A percentile compares a stretch with the other conserved stretches of the same genome.
Conservation (phyloP, 2,329 filamentous ascomycete species). For the Hymenoscyphus infarciens region DNA sequence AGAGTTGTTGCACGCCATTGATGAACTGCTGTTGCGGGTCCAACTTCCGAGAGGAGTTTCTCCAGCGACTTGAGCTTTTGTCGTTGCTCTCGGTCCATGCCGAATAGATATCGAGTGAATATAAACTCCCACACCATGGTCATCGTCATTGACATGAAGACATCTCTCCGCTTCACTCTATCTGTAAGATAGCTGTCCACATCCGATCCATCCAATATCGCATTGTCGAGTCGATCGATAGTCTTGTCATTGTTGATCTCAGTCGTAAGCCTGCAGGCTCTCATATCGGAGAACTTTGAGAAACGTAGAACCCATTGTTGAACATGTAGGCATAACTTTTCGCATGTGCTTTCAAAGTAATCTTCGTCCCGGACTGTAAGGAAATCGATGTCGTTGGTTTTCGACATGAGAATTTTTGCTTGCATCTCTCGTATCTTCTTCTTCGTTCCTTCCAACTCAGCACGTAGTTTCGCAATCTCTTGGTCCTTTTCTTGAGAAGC, state of each 20-base stretch:
- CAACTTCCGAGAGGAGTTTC: conserved; percentile 85
- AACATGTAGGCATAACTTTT: conserved; percentile 91
- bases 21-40: conserved; percentile 82
- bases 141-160: conserved; percentile 99
- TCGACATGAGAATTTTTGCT: conserved; percentile 54
- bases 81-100: conserved; percentile 95
- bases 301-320: conserved; percentile 98
- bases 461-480: conserved; percentile 74
- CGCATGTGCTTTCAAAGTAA: conserved; percentile 91
- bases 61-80: conserved; percentile 96
- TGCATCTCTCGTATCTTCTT: conserved; percentile 57
- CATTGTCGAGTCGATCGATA: conserved; percentile 90
- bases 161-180: conserved; percentile 81
- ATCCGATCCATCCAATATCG: conserved; percentile 89
- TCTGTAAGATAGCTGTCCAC: conserved; percentile 85
- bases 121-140: conserved; percentile 99
- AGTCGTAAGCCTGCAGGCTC: conserved; percentile 75
- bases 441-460: conserved; percentile 70
- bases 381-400: conserved; percentile 65
- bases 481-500: conserved; percentile 77
- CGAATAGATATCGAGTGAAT: conserved; percentile 96
- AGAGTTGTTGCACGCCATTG: conserved; percentile 96
- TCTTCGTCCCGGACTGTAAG: conserved; percentile 82
- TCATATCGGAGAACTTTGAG: conserved; percentile 94
- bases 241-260: conserved; percentile 91